Percentiles rank a stretch among this genome's conserved stretches.
Evolutionary conservation across 208 protist genomes (phyloP).

Genomic region (Leishmania amazonensis): DNA sequence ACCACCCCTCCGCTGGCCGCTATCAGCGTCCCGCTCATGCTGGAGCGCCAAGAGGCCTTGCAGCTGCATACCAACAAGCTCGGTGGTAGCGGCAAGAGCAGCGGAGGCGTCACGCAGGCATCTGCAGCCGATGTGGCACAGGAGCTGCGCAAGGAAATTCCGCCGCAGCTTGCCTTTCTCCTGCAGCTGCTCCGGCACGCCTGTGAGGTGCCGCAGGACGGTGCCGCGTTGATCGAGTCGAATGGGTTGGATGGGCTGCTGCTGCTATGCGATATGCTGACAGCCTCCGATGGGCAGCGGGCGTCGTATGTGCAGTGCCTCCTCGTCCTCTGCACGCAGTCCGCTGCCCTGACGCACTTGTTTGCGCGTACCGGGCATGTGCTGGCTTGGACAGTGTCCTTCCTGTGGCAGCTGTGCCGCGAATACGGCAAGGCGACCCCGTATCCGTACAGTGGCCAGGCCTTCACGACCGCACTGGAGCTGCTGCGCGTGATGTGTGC

Average conservation of each 20-base stretch:
- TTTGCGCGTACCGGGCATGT: slow-evolving; percentile 52
- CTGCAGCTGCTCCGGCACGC: slow-evolving; percentile 49
- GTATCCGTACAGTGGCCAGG: slow-evolving; percentile 53
- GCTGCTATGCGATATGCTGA: slow-evolving; percentile 69
- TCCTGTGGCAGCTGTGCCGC: slow-evolving; percentile 55
- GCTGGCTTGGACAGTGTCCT: slow-evolving; percentile 66
- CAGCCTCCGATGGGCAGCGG: slow-evolving; percentile 55
- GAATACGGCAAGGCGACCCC: slow-evolving; percentile 55
- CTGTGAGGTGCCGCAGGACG: slow-evolving; percentile 75
- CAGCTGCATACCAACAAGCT: slow-evolving; percentile 28
- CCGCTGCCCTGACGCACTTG: slow-evolving; percentile 46
- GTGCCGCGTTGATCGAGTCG: slow-evolving; percentile 61
- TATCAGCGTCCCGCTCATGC: slow-evolving; percentile 80
- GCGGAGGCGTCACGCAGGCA: slow-evolving; percentile 33
- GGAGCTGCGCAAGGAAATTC: slow-evolving; percentile 52
- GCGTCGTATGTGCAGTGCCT: slow-evolving; percentile 49
- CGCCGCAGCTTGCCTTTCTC: slow-evolving; percentile 74
- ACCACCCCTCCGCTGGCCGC: slow-evolving; percentile 63
- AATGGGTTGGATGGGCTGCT: slow-evolving; percentile 54
- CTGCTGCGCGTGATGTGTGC: slow-evolving; percentile 37
- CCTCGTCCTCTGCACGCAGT: slow-evolving; percentile 49
- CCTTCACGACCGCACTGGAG: slow-evolving; percentile 58
- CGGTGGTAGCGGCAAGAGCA: not conserved
- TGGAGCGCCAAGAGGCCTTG: slow-evolving; percentile 67
- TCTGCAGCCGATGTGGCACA: slow-evolving; percentile 51